Evolutionary conservation across 768 basidiomycete species (phyloP).

Genomic region (Lepiota brunneoincarnata): DNA sequence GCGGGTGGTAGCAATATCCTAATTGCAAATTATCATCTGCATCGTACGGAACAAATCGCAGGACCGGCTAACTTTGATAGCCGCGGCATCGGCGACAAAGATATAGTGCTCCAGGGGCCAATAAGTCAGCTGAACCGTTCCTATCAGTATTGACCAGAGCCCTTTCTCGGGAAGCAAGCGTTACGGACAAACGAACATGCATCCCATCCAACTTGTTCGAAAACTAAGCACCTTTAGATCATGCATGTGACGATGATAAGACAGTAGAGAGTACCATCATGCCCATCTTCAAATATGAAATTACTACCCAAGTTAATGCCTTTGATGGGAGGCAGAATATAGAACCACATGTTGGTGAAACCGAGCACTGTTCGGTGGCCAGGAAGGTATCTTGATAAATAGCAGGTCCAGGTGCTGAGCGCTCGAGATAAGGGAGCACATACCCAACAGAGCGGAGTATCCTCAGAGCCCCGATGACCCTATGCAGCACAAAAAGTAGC

Average conservation of each 20-base stretch:
- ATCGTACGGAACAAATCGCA: neutral
- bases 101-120: neutral
- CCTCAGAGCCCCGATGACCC: too few species aligned
- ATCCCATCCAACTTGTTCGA: slow-evolving; percentile 24
- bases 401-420: too few species aligned
- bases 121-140: too few species aligned
- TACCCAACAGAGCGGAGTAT: too few species aligned
- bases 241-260: slow-evolving; percentile 20
- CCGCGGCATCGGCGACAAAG: slow-evolving; percentile 9
- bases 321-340: slow-evolving; percentile 19
- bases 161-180: too few species aligned
- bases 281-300: neutral
- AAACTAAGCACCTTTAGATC: slow-evolving; percentile 17
- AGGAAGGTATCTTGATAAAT: neutral
- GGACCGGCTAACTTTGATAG: slow-evolving; percentile 8
- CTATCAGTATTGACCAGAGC: too few species aligned
- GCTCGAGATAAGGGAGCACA: neutral
- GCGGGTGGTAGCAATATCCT: slow-evolving; percentile 10
- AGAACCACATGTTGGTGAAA: slow-evolving; percentile 12
- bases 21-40: neutral
- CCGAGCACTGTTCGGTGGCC: slow-evolving; percentile 24
- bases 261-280: neutral
- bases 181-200: slow-evolving; percentile 18
- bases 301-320: slow-evolving; percentile 23
- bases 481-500: neutral